Base-by-base conservation (phyloP, 208 protist species). In the Naegleria lovaniensis region DNA sequence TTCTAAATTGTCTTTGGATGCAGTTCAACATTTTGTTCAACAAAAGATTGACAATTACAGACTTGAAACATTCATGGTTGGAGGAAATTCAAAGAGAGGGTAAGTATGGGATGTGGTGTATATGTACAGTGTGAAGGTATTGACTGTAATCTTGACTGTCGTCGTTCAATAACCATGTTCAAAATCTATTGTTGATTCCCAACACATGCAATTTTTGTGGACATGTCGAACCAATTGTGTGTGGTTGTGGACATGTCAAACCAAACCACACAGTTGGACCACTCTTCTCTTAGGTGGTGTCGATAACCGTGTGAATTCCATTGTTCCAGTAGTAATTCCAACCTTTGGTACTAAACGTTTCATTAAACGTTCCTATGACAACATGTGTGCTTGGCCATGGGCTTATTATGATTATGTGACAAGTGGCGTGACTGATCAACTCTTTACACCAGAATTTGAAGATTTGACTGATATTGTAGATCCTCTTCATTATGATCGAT, bases 241-340 rank as follows among this genome's bases (percentile, higher is more conserved):
- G n/a, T n/a, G n/a, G n/a, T n/a, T n/a, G n/a, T n/a, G n/a, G n/a
- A n/a, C n/a, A n/a, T n/a, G n/a, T n/a, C n/a, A n/a, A n/a, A n/a
- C n/a, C n/a, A n/a, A n/a, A n/a, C n/a, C n/a, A n/a, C n/a, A n/a
- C 51, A 29, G 58, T 29, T 75, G 58, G 93, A 94, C 92, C 13
- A 94, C 93, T 25, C 95, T 93, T 93, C 75, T 83, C 29, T 55
- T 52, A 16, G 93, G 55, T 29, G 16, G 0, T 48, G 83, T 25
- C 5, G 38, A 48, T 48, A 3, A 41, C 40, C 0, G 38, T n/a
- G 38, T 85, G 19, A 29, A 0, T n/a, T 11, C 83, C 29, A 48
- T 85, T 29, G 36, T 48, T 48, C 83, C 83, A 48, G 29, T 85
- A 0, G 83, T 85, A 5, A 85, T 85, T 29, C 13, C 33, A n/a